Conservation (phyloP, 257 asterid genomes). For the Cynanchum wilfordii region DNA sequence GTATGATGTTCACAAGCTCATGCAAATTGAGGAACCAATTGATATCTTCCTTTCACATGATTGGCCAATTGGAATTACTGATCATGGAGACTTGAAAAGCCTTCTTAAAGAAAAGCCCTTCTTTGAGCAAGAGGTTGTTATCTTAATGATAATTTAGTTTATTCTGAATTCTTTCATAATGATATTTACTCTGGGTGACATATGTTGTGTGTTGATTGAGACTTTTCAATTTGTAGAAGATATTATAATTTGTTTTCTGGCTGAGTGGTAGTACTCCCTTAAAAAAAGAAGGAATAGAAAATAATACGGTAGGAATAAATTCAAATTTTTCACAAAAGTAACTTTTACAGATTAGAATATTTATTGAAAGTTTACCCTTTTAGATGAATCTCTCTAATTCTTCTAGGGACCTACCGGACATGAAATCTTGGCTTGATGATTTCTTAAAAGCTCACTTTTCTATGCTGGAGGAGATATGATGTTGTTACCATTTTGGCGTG, state of each 20-base stretch:
- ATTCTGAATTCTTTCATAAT: not conserved
- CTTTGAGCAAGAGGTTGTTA: slow-evolving; percentile 69
- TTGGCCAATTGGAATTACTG: slow-evolving; percentile 90
- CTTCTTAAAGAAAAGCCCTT: slow-evolving; percentile 68
- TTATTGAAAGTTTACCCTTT: not conserved
- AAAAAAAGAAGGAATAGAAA: not conserved
- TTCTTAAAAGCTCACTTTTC: not conserved
- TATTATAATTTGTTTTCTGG: not conserved
- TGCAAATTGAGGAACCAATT: slow-evolving; percentile 90
- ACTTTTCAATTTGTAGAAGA: not conserved
- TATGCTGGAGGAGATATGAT: not conserved
- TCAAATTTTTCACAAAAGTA: not conserved
- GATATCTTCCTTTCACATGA: slow-evolving; percentile 96
- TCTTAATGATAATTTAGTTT: not conserved
- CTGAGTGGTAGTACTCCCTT: not conserved
- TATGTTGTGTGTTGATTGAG: not conserved
- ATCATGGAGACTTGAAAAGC: slow-evolving; percentile 51
- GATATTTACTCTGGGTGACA: not conserved
- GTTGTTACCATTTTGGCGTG: not conserved
- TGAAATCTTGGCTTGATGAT: slow-evolving; percentile 4
- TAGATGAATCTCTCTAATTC: not conserved
- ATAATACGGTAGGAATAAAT: not conserved
- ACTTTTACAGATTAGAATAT: not conserved
- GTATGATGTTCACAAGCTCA: slow-evolving; percentile 83
- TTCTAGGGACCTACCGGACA: not conserved